phyloP scores from a whole-genome alignment of 2,329 filamentous ascomycete species.

The Talaromyces sp. region DNA sequence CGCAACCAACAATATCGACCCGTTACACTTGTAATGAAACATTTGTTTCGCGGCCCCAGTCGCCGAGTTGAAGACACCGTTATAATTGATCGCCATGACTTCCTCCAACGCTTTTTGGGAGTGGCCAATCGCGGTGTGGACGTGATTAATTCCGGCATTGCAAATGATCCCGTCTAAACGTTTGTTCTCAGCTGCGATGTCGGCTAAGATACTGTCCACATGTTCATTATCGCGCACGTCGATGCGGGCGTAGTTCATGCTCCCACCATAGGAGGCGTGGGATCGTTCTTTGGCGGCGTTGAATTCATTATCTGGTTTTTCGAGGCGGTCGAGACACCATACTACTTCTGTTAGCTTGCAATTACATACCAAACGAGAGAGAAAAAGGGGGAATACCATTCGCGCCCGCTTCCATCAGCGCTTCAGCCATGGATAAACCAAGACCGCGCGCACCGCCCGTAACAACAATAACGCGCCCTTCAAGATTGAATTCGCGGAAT shows the following conservation, averaged over 20 bases:
- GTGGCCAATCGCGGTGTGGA: slow-evolving; percentile 43
- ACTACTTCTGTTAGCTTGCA: slow-evolving; percentile 33
- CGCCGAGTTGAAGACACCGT: slow-evolving; percentile 51
- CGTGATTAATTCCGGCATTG: slow-evolving; percentile 45
- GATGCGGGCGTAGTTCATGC: slow-evolving; percentile 48
- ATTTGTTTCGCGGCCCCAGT: slow-evolving; percentile 51
- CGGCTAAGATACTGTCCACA: slow-evolving; percentile 36
- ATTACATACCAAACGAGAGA: background rate
- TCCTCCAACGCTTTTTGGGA: slow-evolving; percentile 42
- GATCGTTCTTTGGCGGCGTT: slow-evolving; percentile 38
- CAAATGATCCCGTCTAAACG: slow-evolving; percentile 45
- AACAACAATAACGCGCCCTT: slow-evolving; percentile 42
- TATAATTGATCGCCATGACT: slow-evolving; percentile 52
- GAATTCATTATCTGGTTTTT: slow-evolving; percentile 48
- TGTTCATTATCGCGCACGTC: slow-evolving; percentile 46
- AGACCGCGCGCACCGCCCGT: slow-evolving; percentile 48
- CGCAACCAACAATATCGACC: slow-evolving; percentile 51
- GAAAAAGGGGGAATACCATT: slow-evolving; percentile 35
- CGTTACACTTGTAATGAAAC: slow-evolving; percentile 50
- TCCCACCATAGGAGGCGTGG: slow-evolving; percentile 38
- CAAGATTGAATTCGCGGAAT: slow-evolving; percentile 45
- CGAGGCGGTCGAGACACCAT: slow-evolving; percentile 49
- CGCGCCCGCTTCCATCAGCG: slow-evolving; percentile 49
- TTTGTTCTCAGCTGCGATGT: slow-evolving; percentile 36
- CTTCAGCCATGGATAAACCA: slow-evolving; percentile 48